Evolutionary conservation across 106 monocot genomes (phyloP).

Genomic region (Dioscorea dumetorum): DNA sequence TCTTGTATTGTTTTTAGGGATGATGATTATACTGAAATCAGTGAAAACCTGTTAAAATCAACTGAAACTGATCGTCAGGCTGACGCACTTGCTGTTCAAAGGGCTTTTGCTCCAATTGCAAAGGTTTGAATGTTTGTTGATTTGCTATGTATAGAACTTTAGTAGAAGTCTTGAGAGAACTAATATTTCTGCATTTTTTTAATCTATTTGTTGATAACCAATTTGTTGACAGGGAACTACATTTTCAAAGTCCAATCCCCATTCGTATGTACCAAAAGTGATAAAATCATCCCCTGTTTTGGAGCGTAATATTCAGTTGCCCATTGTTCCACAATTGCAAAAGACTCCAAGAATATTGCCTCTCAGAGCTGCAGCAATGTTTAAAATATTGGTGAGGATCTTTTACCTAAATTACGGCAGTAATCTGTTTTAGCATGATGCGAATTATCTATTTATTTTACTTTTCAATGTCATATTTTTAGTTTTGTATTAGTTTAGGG

Average conservation of each 20-base stretch:
- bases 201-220: too few relatives aligned
- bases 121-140: slow-evolving; percentile 33
- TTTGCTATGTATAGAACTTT: not conserved
- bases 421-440: too few relatives aligned
- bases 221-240: slow-evolving; percentile 27
- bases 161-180: too few relatives aligned
- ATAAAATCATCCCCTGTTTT: slow-evolving; percentile 58
- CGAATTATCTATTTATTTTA: too few relatives aligned
- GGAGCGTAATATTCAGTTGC: slow-evolving; percentile 22
- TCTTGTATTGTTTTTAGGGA: too few relatives aligned
- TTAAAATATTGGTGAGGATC: slow-evolving; percentile 75
- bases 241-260: slow-evolving; percentile 46
- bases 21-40: slow-evolving; percentile 12
- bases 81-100: slow-evolving; percentile 90
- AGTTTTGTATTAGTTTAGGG: too few relatives aligned
- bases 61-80: slow-evolving; percentile 59
- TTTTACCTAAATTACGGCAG: too few relatives aligned
- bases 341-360: slow-evolving; percentile 51
- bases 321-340: slow-evolving; percentile 61
- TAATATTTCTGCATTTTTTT: too few relatives aligned
- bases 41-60: slow-evolving; percentile 32
- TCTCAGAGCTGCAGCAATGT: slow-evolving; percentile 75
- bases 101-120: slow-evolving; percentile 60
- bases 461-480: too few relatives aligned
- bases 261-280: slow-evolving; percentile 46